Evolutionary conservation across 106 monocot species (phyloP), one percentile per base, ranked within the genome.

Genomic region (Dioscorea dumetorum): DNA sequence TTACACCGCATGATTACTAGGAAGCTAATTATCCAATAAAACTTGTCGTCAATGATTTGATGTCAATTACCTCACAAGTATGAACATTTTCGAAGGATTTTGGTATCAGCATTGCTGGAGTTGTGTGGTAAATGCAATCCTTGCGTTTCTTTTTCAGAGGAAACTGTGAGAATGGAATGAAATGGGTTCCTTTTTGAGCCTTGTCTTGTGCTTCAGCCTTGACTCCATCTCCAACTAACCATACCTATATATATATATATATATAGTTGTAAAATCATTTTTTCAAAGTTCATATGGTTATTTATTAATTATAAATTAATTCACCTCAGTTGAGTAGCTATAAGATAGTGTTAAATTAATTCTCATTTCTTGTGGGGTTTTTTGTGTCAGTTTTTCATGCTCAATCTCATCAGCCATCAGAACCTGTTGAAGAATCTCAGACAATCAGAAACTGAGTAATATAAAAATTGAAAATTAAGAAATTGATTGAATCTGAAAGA

Each of bases 121-220:
- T 85, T 24, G 24, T 68, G 34, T 83, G 75, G 50, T 92, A 92
- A 14, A 71, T 17, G 63, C 85, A 88, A 61, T 85, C 84, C 12
- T 66, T 63, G 48, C 78, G 79, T 9, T 57, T 2, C 33, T 19
- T 32, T 33, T 73, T 83, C 11, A 66, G 80, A 64, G 88, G 85
- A 48, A 88, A 92, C 51, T 85, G 87, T 13, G 84, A 85, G 58
- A 80, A 91, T 24, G 87, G 91, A 58, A 91, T 75, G 70, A 91
- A 87, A 20, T 58, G 69, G 4, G 64, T 68, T 11, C 77, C 80
- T 56, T 65, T 64, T 12, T 4, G 54, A 8, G 84, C 87, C 60
- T 53, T 78, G 51, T 32, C 73, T 50, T 87, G 84, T 62, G 84
- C 87, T 33, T 76, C 62, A 18, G 75, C 77, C 1, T 13, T 78